phyloP scores from a whole-genome alignment of 179 eudicot species.

The Corrigiola litoralis region DNA sequence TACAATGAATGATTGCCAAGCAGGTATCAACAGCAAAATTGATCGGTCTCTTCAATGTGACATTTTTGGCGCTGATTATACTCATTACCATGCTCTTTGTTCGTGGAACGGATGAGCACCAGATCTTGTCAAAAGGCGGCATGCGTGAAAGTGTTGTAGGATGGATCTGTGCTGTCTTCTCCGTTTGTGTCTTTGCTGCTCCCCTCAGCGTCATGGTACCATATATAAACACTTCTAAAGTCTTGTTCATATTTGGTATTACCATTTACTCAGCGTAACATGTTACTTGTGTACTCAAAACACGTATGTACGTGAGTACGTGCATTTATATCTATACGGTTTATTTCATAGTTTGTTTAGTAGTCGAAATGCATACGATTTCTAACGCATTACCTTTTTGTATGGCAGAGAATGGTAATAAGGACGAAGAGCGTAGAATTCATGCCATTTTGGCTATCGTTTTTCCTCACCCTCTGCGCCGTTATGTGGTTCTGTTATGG shows the following conservation, averaged over 20 bases:
- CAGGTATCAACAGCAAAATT: slow-evolving; percentile 56
- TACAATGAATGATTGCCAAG: background rate
- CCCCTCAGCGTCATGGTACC: slow-evolving; percentile 79
- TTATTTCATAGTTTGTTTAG: background rate
- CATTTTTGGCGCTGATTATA: slow-evolving; percentile 38
- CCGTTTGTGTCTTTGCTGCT: slow-evolving; percentile 70
- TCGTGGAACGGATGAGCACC: slow-evolving; percentile 17
- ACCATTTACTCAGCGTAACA: too few species aligned
- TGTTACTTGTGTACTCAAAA: too few species aligned
- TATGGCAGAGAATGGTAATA: slow-evolving; percentile 64
- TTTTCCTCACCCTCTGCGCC: slow-evolving; percentile 66
- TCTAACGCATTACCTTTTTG: background rate
- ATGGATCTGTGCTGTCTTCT: slow-evolving; percentile 77
- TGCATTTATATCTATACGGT: background rate
- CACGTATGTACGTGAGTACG: too few species aligned
- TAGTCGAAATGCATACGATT: background rate
- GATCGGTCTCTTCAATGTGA: slow-evolving; percentile 49
- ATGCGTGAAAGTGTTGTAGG: slow-evolving; percentile 49
- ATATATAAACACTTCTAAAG: too few species aligned
- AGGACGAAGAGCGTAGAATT: slow-evolving; percentile 78
- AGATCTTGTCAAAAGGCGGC: slow-evolving; percentile 24
- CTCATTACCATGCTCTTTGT: slow-evolving; percentile 25
- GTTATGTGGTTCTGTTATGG: slow-evolving; percentile 76
- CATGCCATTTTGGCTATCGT: slow-evolving; percentile 75
- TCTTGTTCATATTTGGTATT: too few species aligned